Percentiles rank a stretch among this genome's conserved stretches.
These are phyloP conservation scores for Candida montana DNA, from an alignment of 805 yeast genomes.

Conservation along the genomic window DNA sequence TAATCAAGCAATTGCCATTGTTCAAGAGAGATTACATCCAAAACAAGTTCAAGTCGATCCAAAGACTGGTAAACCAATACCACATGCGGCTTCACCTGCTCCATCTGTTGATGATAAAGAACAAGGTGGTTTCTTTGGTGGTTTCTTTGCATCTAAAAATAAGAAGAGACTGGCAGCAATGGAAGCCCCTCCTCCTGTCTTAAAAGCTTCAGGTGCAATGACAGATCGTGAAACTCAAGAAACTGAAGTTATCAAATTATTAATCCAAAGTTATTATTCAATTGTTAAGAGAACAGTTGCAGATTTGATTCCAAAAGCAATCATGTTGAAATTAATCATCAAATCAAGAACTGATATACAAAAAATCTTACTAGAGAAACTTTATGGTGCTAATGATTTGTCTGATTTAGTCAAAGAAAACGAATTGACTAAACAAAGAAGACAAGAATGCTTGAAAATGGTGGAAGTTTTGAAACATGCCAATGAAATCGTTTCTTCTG, in stretches of 20 bases:
- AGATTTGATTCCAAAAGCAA: slow-evolving; percentile 91
- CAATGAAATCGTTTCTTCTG: slow-evolving; percentile 69
- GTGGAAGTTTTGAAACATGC: slow-evolving; percentile 88
- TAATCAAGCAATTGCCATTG: slow-evolving; percentile 89
- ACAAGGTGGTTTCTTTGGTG: slow-evolving; percentile 84
- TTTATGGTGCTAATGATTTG: slow-evolving; percentile 72
- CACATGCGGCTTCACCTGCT: slow-evolving; percentile 27
- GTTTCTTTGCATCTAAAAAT: slow-evolving; percentile 86
- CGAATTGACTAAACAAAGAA: slow-evolving; percentile 86
- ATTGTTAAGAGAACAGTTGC: slow-evolving; percentile 92
- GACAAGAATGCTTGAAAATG: slow-evolving; percentile 94
- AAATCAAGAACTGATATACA: slow-evolving; percentile 85
- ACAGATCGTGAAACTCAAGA: slow-evolving; percentile 95
- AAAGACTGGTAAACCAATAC: slow-evolving; percentile 78
- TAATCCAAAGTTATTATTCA: slow-evolving; percentile 83
- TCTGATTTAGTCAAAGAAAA: slow-evolving; percentile 83
- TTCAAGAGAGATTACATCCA: slow-evolving; percentile 71
- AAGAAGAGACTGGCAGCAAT: slow-evolving; percentile 90
- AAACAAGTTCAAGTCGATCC: slow-evolving; percentile 80
- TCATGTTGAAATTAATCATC: slow-evolving; percentile 86
- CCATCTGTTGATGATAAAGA: slow-evolving; percentile 37
- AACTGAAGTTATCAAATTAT: slow-evolving; percentile 91
- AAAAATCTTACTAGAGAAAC: slow-evolving; percentile 78
- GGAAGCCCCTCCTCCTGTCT: slow-evolving; percentile 96
- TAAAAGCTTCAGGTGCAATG: slow-evolving; percentile 86